These are phyloP conservation scores for Chlamydomonas reinhardtii DNA, from an alignment of 163 green algal genomes.

Conservation along the genomic window DNA sequence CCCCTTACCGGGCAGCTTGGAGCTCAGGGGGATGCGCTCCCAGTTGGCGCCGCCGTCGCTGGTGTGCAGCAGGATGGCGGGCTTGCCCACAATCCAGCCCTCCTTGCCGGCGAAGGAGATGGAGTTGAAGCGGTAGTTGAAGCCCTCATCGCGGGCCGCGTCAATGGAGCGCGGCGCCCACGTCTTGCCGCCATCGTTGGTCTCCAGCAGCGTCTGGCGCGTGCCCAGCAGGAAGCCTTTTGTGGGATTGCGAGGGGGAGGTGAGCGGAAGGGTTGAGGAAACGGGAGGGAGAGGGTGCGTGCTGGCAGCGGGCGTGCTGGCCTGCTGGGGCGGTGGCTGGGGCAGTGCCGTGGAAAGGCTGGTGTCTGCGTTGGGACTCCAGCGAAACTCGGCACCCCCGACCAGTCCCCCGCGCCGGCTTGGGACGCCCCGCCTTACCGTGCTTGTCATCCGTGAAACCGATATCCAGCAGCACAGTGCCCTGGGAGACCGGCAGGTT, in stretches of 20 bases:
- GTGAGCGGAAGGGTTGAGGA: no score
- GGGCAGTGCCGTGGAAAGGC: no score
- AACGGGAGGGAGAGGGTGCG: no score
- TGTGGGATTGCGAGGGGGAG: no score
- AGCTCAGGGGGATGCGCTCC: conserved; percentile 94
- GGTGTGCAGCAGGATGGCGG: conserved; percentile 98
- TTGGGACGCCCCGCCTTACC: conserved; percentile 59
- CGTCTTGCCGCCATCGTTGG: conserved; percentile 94
- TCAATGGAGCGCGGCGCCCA: conserved; percentile 87
- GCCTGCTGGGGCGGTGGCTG: no score
- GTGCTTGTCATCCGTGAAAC: conserved; percentile 93
- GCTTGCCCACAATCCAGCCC: conserved; percentile 99
- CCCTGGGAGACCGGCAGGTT: conserved; percentile 89
- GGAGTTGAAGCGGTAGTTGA: conserved; percentile 98
- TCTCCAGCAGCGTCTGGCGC: conserved; percentile 97
- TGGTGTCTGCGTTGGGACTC: no score
- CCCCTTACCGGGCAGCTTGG: conserved; percentile 90
- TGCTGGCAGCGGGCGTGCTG: no score
- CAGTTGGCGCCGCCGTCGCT: conserved; percentile 93
- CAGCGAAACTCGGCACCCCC: no score
- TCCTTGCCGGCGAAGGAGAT: conserved; percentile 95
- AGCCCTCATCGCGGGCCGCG: conserved; percentile 91
- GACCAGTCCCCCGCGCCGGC: no score
- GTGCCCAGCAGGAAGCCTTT: conserved; percentile 96
- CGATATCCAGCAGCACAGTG: conserved; percentile 96